These are phyloP conservation scores for Candida anglica DNA, from an alignment of 805 yeast genomes.

Conservation along the genomic window DNA sequence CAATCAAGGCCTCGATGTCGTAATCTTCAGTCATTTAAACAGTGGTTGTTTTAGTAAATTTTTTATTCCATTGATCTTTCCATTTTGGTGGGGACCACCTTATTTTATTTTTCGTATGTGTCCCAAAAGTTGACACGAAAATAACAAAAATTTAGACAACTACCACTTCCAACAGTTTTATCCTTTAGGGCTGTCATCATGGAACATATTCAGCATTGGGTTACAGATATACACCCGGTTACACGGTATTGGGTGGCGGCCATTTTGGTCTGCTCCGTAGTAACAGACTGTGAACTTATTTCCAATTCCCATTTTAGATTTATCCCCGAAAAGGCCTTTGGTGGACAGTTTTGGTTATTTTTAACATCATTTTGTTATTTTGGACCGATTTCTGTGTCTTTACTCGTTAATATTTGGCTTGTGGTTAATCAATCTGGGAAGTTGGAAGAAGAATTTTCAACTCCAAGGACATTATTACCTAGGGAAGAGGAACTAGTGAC, in stretches of 20 bases:
- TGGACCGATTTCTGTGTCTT: slow-evolving; percentile 20
- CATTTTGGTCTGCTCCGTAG: slow-evolving; percentile 16
- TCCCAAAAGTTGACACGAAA: too few relatives aligned
- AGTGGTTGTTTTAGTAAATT: too few relatives aligned
- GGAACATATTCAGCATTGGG: slow-evolving; percentile 14
- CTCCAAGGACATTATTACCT: slow-evolving; percentile 21
- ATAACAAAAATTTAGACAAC: too few relatives aligned
- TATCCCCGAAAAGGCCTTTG: slow-evolving; percentile 21
- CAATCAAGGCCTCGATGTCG: slow-evolving; percentile 8
- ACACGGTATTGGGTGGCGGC: slow-evolving; percentile 24
- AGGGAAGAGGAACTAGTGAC: too few relatives aligned
- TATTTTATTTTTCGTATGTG: too few relatives aligned
- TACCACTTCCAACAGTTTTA: too few relatives aligned
- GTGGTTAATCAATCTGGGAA: slow-evolving; percentile 14
- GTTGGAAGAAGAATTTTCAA: slow-evolving; percentile 21
- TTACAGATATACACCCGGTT: slow-evolving; percentile 14
- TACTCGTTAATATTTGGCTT: slow-evolving; percentile 16
- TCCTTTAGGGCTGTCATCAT: too few relatives aligned
- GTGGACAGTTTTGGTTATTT: slow-evolving; percentile 35
- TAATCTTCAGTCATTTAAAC: slow-evolving; percentile 1
- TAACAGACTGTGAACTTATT: slow-evolving; percentile 17
- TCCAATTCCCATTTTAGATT: slow-evolving; percentile 16
- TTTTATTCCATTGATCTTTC: too few relatives aligned
- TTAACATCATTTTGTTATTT: slow-evolving; percentile 30
- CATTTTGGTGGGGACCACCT: too few relatives aligned